A percentile compares a stretch with the other conserved stretches of the same genome.
Conservation (phyloP, 2,329 filamentous ascomycete species). For the Diplodia scrobiculata region DNA sequence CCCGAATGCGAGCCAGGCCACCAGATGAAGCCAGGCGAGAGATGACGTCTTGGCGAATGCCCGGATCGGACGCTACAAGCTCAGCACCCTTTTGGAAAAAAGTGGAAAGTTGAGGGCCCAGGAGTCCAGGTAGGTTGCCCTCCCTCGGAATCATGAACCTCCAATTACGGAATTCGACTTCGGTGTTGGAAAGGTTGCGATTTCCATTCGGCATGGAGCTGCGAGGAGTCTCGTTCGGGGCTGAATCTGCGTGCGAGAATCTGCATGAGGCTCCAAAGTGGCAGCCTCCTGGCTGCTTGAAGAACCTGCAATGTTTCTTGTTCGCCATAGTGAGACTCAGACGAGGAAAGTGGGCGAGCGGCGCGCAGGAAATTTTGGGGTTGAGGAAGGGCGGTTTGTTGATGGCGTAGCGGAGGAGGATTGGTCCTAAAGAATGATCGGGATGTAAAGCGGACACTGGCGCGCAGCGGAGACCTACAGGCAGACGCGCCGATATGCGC, state of each 20-base stretch:
- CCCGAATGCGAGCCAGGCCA: constrained; percentile 32
- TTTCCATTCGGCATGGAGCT: not conserved
- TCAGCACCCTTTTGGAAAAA: constrained; percentile 18
- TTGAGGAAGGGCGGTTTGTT: too few relatives aligned
- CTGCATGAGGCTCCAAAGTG: not conserved
- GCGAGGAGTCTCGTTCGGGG: not conserved
- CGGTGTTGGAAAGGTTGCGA: not conserved
- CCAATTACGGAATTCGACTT: constrained; percentile 21
- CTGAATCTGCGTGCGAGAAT: constrained; percentile 4
- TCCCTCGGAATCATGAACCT: constrained; percentile 10
- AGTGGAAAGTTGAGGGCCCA: not conserved
- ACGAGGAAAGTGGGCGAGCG: not conserved
- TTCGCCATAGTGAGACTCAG: not conserved
- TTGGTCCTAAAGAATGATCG: not conserved
- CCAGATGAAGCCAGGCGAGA: constrained; percentile 32
- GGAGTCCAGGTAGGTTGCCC: not conserved
- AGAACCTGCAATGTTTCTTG: constrained; percentile 2
- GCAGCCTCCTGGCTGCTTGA: not conserved
- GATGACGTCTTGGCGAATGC: constrained; percentile 32
- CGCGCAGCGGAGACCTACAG: not conserved
- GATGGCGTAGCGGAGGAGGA: too few relatives aligned
- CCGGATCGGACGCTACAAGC: constrained; percentile 7
- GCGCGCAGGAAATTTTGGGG: too few relatives aligned
- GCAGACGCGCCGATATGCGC: not conserved
- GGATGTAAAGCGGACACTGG: not conserved